Conservation (phyloP, 495 filamentous ascomycete species). For the Tuber magnatum region DNA sequence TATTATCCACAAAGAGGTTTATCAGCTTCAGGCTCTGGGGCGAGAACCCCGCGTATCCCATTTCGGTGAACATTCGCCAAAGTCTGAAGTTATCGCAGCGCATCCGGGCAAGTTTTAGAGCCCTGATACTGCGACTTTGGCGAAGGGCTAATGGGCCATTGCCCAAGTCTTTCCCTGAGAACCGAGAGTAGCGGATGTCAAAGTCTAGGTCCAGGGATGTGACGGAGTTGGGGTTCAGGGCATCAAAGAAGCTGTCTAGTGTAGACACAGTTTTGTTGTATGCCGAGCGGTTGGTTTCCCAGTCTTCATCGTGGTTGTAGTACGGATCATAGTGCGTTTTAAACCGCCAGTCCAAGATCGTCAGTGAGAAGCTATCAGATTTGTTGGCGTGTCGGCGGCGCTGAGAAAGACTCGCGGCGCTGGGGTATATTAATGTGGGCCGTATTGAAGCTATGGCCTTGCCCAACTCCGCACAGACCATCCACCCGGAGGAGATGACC, state of each 20-base stretch:
- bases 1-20: constrained; percentile 28
- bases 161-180: constrained; percentile 26
- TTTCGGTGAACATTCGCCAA: constrained; percentile 32
- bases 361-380: constrained; percentile 34
- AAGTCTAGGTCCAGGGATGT: constrained; percentile 38
- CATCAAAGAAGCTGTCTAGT: constrained; percentile 32
- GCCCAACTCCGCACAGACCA: constrained; percentile 38
- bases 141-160: constrained; percentile 21
- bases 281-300: constrained; percentile 23
- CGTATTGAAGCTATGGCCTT: constrained; percentile 37
- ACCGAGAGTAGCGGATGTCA: constrained; percentile 35
- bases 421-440: constrained; percentile 32
- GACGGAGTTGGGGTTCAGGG: constrained; percentile 34
- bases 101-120: constrained; percentile 31
- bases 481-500: constrained; percentile 40
- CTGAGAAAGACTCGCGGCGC: constrained; percentile 17
- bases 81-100: constrained; percentile 26
- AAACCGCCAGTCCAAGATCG: constrained; percentile 39
- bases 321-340: constrained; percentile 39
- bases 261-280: constrained; percentile 27
- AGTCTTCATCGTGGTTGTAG: constrained; percentile 29
- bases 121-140: constrained; percentile 31
- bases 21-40: constrained; percentile 30
- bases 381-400: constrained; percentile 25
- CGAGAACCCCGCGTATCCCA: constrained; percentile 34